Evolutionary conservation across 2,329 filamentous ascomycete species (phyloP).

Genomic region (Pseudocercospora crystallina): DNA sequence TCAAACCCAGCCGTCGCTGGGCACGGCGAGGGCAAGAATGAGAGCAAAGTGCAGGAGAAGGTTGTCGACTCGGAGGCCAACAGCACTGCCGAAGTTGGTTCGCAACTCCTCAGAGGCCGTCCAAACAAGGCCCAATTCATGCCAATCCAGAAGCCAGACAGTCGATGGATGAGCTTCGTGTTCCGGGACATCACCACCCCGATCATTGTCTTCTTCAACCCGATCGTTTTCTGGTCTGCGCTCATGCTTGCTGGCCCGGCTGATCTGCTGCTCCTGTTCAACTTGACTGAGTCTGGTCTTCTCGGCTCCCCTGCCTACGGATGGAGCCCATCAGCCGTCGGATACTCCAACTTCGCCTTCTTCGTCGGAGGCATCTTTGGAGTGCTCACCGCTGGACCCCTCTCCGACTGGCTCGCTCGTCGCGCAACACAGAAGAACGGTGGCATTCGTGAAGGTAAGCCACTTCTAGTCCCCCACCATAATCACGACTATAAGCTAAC

Average conservation of each 20-base stretch:
- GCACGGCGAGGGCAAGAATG: conserved; percentile 14
- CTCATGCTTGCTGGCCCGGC: conserved; percentile 36
- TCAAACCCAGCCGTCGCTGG: conserved; percentile 5
- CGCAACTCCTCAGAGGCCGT: conserved; percentile 35
- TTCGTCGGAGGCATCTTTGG: conserved; percentile 45
- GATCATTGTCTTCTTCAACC: conserved; percentile 46
- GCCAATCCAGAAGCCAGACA: conserved; percentile 39
- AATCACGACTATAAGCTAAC: too few species aligned
- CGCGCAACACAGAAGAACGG: conserved; percentile 53
- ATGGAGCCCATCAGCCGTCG: conserved; percentile 46
- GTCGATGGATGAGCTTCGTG: conserved; percentile 42
- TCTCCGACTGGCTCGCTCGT: conserved; percentile 55
- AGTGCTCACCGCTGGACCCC: conserved; percentile 52
- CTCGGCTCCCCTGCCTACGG: conserved; percentile 45
- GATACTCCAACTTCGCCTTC: conserved; percentile 52
- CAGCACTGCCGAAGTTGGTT: conserved; percentile 21
- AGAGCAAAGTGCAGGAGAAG: conserved; percentile 32
- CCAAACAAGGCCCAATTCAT: conserved; percentile 42
- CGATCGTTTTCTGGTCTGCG: conserved; percentile 43
- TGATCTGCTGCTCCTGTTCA: conserved; percentile 50
- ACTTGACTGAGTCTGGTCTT: conserved; percentile 52
- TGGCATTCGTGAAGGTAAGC: conserved; percentile 50
- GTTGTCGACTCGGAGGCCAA: conserved; percentile 28
- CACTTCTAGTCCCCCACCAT: too few species aligned
- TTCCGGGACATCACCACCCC: conserved; percentile 43